Evolutionary conservation across 2,329 filamentous ascomycete genomes (phyloP).

Genomic region (Beauveria bassiana): DNA sequence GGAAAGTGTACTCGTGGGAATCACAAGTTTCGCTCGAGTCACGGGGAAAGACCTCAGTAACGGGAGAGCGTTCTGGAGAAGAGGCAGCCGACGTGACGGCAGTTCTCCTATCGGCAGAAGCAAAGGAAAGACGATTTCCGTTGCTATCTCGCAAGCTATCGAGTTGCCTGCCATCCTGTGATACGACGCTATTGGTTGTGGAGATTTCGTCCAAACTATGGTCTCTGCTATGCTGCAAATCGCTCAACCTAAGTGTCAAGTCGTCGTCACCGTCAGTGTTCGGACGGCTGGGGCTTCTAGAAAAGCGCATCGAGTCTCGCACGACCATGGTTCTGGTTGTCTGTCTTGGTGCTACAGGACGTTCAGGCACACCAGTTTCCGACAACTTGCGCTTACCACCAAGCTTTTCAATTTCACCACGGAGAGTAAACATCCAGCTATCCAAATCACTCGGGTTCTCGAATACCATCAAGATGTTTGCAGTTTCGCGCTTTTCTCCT

Average conservation of each 20-base stretch:
- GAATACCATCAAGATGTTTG: conserved; percentile 65
- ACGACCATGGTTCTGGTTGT: neutral
- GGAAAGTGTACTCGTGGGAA: conserved; percentile 14
- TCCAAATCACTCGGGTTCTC: conserved; percentile 69
- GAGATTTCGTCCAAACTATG: conserved; percentile 47
- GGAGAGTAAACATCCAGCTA: conserved; percentile 60
- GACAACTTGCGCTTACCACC: conserved; percentile 58
- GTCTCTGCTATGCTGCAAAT: conserved; percentile 27
- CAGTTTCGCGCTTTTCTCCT: conserved; percentile 46
- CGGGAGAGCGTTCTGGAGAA: conserved; percentile 50
- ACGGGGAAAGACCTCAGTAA: conserved; percentile 39
- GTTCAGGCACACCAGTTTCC: conserved; percentile 48
- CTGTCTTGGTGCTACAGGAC: neutral
- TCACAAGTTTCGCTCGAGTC: conserved; percentile 16
- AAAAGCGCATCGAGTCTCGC: conserved; percentile 37
- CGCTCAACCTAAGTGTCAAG: conserved; percentile 13
- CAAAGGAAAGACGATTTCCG: conserved; percentile 49
- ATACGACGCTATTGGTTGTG: conserved; percentile 47
- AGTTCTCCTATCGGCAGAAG: conserved; percentile 55
- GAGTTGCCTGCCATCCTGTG: conserved; percentile 50
- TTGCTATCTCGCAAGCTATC: conserved; percentile 48
- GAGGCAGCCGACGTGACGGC: conserved; percentile 51
- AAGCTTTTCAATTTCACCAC: conserved; percentile 61
- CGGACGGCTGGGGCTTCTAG: neutral
- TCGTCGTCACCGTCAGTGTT: conserved; percentile 19